A percentile compares a stretch with the other conserved stretches of the same genome.
These are phyloP conservation scores for Pholiota conissans DNA, from an alignment of 768 basidiomycete genomes.

Conservation along the genomic window DNA sequence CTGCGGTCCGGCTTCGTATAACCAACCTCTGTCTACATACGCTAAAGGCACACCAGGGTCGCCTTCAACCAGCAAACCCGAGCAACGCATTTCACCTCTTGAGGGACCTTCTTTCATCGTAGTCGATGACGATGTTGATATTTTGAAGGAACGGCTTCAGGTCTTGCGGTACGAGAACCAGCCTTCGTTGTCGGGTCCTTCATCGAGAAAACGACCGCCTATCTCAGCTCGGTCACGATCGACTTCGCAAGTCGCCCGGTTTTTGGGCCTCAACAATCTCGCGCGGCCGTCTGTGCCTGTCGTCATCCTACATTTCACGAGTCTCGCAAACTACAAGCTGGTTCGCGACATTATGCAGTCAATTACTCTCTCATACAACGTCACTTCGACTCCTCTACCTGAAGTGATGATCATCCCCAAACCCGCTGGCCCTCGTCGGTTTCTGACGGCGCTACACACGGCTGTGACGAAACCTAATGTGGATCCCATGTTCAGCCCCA, in stretches of 20 bases:
- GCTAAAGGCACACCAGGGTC: slow-evolving; percentile 5
- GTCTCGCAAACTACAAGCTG: slow-evolving; percentile 82
- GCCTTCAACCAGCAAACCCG: not conserved
- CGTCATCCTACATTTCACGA: slow-evolving; percentile 89
- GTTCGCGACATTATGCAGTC: slow-evolving; percentile 86
- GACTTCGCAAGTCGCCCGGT: slow-evolving; percentile 73
- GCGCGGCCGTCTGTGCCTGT: slow-evolving; percentile 30
- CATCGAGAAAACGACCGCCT: slow-evolving; percentile 63
- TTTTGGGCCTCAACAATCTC: slow-evolving; percentile 37
- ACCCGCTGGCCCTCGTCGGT: slow-evolving; percentile 91
- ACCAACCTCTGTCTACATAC: slow-evolving; percentile 5
- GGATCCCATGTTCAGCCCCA: slow-evolving; percentile 93
- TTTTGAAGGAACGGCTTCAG: slow-evolving; percentile 74
- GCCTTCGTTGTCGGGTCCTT: slow-evolving; percentile 27
- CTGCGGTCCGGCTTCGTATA: slow-evolving; percentile 5
- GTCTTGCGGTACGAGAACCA: slow-evolving; percentile 61
- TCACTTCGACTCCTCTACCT: slow-evolving; percentile 53
- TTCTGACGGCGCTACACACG: slow-evolving; percentile 90
- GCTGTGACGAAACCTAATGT: slow-evolving; percentile 84
- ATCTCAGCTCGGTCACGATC: slow-evolving; percentile 72
- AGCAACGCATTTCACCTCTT: not conserved
- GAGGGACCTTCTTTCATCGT: slow-evolving; percentile 64
- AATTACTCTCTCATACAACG: slow-evolving; percentile 48
- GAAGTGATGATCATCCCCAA: slow-evolving; percentile 98
- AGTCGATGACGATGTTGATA: slow-evolving; percentile 88